Conservation (phyloP, 176 grass and related monocot genomes). For the Carex parvula region DNA sequence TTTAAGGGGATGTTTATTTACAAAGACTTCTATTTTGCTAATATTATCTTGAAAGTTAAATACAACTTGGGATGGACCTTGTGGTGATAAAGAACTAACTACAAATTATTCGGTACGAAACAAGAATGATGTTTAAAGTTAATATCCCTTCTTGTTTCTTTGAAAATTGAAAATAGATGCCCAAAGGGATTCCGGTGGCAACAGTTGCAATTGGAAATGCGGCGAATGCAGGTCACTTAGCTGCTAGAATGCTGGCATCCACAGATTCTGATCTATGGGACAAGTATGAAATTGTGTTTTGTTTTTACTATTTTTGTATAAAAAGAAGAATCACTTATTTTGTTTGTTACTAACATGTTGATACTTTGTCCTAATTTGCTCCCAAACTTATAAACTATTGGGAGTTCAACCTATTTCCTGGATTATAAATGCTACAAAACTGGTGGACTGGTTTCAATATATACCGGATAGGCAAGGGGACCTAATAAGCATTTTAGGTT, state of each 20-base stretch:
- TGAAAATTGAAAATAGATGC: conserved; percentile 49
- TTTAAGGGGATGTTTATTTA: background rate
- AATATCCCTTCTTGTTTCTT: background rate
- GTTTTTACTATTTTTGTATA: background rate
- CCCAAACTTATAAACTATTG: background rate
- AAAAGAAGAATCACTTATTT: background rate
- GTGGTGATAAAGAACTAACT: background rate
- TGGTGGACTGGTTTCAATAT: background rate
- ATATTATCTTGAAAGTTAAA: background rate
- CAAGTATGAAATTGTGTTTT: conserved; percentile 39
- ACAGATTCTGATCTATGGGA: conserved; percentile 60
- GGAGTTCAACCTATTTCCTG: background rate
- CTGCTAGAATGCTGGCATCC: conserved; percentile 52
- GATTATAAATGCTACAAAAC: background rate
- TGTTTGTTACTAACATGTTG: background rate
- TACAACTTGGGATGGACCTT: background rate
- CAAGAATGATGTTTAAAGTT: background rate
- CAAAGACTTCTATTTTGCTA: background rate
- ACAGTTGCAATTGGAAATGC: conserved; percentile 74
- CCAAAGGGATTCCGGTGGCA: conserved; percentile 83
- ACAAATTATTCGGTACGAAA: background rate
- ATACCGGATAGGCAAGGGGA: too few relatives aligned
- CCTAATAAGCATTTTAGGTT: background rate
- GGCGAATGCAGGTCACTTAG: conserved; percentile 76
- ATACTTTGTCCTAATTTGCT: background rate